phyloP scores from a whole-genome alignment of 1,284 basidiomycete genomes.

The Melampsora americana region DNA sequence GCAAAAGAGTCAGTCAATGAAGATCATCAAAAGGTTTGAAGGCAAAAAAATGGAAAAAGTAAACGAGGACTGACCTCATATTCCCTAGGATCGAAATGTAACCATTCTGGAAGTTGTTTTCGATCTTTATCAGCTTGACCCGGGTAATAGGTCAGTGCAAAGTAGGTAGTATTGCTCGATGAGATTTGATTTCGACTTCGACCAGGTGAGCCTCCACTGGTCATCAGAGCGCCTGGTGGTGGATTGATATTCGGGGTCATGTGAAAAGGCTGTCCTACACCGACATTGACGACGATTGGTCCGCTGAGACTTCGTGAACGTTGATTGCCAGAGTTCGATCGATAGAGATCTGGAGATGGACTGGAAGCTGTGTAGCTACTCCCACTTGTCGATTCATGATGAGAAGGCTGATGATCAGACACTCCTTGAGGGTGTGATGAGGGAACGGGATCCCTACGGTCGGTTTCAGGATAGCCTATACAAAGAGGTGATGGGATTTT shows the following conservation, averaged over 20 bases:
- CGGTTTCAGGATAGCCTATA: neutral
- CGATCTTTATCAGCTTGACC: constrained; percentile 13
- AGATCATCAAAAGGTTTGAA: neutral
- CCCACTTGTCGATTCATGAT: neutral
- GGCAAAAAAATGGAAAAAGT: neutral
- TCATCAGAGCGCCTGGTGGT: neutral
- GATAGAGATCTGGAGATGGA: neutral
- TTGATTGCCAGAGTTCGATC: neutral
- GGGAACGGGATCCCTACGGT: constrained; percentile 13
- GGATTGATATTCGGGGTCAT: constrained; percentile 39
- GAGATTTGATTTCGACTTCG: neutral
- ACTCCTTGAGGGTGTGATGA: constrained; percentile 1
- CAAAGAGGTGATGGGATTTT: neutral
- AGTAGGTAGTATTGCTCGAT: constrained; percentile 2
- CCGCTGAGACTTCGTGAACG: neutral
- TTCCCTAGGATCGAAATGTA: constrained; percentile 42
- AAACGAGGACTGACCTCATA: constrained; percentile 20
- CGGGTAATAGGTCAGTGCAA: constrained; percentile 31
- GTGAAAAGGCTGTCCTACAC: constrained; percentile 40
- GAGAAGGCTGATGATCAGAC: neutral
- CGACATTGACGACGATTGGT: constrained; percentile 19
- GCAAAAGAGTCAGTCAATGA: neutral
- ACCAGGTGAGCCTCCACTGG: neutral
- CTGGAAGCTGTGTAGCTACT: neutral
- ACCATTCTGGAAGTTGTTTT: constrained; percentile 41